Evolutionary conservation across 306 rosid genomes (phyloP), one percentile per base, ranked within the genome.

Genomic region (Clitoria ternatea): DNA sequence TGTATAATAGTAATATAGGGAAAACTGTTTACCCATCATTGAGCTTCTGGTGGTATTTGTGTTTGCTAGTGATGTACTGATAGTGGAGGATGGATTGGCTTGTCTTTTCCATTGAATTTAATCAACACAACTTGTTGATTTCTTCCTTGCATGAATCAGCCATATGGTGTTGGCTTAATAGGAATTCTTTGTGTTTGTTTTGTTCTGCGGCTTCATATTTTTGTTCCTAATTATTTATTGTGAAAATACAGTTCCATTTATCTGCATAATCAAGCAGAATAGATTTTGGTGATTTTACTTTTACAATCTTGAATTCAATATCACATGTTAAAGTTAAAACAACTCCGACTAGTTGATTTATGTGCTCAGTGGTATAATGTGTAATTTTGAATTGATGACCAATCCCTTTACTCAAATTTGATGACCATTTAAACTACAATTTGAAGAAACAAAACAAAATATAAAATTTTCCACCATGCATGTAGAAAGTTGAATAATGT

Each of bases 1-100:
- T 76, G 77, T 26, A 30, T 35, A 45, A 43, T 69, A n/a, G 66
- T 52, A 68, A 60, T 63, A 61, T 33, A 48, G 54, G 60, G 74
- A 4, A 19, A 47, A 43, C 48, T 55, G 67, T 27, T 70, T 57
- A 47, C 72, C 54, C 83, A 65, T 49, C 77, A 45, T 47, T 47
- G 75, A 48, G 48, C 47, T 62, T 9, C 64, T 64, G 18, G 19
- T 42, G 61, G 35, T 59, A 29, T 50, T 50, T 68, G 63, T 66
- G 42, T 36, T 5, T 61, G 24, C 30, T 15, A 11, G 14, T 47
- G 22, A 18, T 75, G 61, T 74, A 73, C 66, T 61, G 27, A 48
- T 69, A 52, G 77, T 44, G 75, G 73, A 39, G 66, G 52, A 49
- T 48, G 39, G 33, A 45, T 60, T 72, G 40, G 19, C 22, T 17